phyloP scores from a whole-genome alignment of 257 asterid species.

The Capsicum baccatum region DNA sequence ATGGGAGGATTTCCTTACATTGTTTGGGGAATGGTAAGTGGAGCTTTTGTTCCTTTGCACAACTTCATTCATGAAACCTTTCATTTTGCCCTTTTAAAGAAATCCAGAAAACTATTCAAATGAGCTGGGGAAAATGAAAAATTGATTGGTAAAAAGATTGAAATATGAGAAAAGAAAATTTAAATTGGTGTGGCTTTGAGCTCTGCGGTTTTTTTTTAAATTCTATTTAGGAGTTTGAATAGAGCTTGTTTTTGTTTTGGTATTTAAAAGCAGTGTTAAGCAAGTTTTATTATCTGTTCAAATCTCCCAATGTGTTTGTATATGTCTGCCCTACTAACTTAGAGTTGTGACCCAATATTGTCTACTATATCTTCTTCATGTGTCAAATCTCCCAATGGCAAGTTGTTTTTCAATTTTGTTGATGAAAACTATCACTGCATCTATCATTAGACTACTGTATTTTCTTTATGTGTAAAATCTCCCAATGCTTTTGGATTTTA shows the following conservation, averaged over 20 bases:
- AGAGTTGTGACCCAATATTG: background rate
- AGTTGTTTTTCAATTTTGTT: background rate
- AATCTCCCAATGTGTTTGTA: background rate
- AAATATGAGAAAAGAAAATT: background rate
- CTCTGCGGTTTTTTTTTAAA: background rate
- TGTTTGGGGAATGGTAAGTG: slow-evolving; percentile 86
- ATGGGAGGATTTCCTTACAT: slow-evolving; percentile 78
- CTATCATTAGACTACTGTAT: background rate
- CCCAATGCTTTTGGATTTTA: background rate
- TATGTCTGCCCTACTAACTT: background rate
- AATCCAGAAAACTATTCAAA: background rate
- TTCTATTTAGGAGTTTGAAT: background rate
- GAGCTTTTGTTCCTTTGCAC: background rate
- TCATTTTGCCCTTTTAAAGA: background rate
- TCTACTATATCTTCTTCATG: background rate
- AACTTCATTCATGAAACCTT: background rate
- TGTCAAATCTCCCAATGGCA: slow-evolving; percentile 12
- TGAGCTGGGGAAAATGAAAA: background rate
- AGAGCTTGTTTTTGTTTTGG: background rate
- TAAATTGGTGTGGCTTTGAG: background rate
- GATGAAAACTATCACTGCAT: background rate
- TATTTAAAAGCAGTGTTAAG: background rate
- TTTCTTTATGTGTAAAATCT: background rate
- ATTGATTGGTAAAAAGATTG: background rate
- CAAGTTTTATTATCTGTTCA: background rate